Conservation (phyloP, 163 green algal genomes). For the Scenedesmus sp. region DNA sequence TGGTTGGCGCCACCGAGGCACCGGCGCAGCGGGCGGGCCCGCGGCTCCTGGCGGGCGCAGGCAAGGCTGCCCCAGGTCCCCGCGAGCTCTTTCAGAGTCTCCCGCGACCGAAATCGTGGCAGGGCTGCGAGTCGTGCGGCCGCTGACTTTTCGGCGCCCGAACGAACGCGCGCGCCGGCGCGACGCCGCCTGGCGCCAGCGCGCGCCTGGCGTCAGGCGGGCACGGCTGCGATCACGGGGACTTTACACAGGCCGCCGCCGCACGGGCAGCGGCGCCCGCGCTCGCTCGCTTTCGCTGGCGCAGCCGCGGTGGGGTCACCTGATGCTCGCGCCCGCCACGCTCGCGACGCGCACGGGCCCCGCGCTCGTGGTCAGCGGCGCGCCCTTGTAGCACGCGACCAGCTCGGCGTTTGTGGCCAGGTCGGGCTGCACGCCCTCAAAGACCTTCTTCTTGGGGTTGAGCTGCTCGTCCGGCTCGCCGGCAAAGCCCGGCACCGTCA, state of each 20-base stretch:
- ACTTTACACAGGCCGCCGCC: too few species aligned
- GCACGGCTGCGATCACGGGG: too few species aligned
- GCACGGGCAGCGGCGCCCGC: not conserved
- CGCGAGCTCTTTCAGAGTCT: too few species aligned
- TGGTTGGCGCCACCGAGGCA: too few species aligned
- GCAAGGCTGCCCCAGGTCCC: too few species aligned
- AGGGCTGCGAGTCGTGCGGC: too few species aligned
- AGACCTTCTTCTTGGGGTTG: constrained; percentile 96
- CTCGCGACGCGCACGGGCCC: constrained; percentile 72
- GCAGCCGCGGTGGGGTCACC: too few species aligned
- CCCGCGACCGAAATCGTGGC: too few species aligned
- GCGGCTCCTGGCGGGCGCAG: too few species aligned
- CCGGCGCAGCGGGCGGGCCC: too few species aligned
- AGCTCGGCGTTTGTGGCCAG: constrained; percentile 67
- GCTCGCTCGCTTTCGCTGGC: too few species aligned
- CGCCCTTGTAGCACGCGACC: constrained; percentile 82
- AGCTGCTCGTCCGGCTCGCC: constrained; percentile 84
- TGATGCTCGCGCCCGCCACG: constrained; percentile 74
- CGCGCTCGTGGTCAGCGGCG: constrained; percentile 70
- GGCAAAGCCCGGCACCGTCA: constrained; percentile 75
- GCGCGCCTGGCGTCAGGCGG: not conserved
- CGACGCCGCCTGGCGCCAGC: not conserved
- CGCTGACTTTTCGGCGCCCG: too few species aligned
- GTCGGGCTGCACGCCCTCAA: constrained; percentile 85
- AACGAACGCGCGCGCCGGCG: not conserved